These are phyloP conservation scores for Saccharomycopsis fermentans DNA, from an alignment of 805 yeast species.

Conservation along the genomic window DNA sequence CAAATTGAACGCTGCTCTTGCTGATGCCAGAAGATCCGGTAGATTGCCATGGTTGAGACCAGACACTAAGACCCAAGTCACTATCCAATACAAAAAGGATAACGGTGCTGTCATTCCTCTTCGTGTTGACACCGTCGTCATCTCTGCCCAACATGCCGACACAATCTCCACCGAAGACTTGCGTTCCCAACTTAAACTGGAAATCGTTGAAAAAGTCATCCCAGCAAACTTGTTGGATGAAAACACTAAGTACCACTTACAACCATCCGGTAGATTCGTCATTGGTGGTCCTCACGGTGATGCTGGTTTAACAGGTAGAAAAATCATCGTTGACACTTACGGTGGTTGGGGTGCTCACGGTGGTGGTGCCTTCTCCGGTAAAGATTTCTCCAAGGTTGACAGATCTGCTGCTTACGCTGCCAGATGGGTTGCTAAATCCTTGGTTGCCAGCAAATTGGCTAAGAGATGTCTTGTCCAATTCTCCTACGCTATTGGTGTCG, in stretches of 20 bases:
- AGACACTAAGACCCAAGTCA: conserved; percentile 99
- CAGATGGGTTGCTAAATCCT: conserved; percentile 99
- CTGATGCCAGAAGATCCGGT: conserved; percentile 95
- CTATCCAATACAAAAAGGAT: conserved; percentile 90
- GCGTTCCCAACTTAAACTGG: conserved; percentile 65
- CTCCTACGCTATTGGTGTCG: conserved; percentile 99
- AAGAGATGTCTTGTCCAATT: conserved; percentile 97
- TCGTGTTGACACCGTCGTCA: conserved; percentile 96
- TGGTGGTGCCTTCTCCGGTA: conserved; percentile 99
- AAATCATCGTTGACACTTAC: conserved; percentile 98
- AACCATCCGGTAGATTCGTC: conserved; percentile 98
- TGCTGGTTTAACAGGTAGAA: conserved; percentile 99
- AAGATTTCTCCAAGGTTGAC: conserved; percentile 99
- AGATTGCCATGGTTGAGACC: conserved; percentile 96
- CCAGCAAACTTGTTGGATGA: conserved; percentile 87
- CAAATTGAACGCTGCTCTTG: conserved; percentile 92
- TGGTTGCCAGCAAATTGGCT: conserved; percentile 89
- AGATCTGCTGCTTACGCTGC: conserved; percentile 99
- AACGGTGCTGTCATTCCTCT: conserved; percentile 92
- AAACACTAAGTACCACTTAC: conserved; percentile 94
- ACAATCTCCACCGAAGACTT: conserved; percentile 88
- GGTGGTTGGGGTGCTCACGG: conserved; percentile 99
- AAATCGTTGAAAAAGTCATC: conserved; percentile 84
- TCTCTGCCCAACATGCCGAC: conserved; percentile 97
- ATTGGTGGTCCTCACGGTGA: conserved; percentile 99